These are phyloP conservation scores for Solanum gracilifrons DNA, from an alignment of 257 asterid species.

Conservation along the genomic window DNA sequence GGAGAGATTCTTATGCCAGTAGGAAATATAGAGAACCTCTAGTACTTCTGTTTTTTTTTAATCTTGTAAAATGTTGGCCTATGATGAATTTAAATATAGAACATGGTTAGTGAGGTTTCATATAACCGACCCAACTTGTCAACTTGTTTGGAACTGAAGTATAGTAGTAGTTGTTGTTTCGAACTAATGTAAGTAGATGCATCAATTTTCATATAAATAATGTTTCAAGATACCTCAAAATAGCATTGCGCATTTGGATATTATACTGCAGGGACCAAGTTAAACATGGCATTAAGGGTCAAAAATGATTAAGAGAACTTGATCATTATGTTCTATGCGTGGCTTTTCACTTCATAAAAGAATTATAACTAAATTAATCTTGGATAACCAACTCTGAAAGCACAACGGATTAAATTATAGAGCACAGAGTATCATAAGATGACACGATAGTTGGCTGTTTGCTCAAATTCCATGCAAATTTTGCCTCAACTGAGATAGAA, in stretches of 20 bases:
- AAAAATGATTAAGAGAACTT: neutral
- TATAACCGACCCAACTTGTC: neutral
- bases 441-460: neutral
- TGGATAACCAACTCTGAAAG: neutral
- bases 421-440: neutral
- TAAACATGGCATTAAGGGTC: neutral
- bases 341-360: neutral
- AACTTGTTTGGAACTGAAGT: neutral
- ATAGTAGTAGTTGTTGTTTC: neutral
- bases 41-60: neutral
- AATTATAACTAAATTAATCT: neutral
- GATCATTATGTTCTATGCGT: neutral
- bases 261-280: neutral
- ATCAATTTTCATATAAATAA: neutral
- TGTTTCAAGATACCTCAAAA: neutral
- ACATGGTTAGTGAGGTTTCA: neutral
- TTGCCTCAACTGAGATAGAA: neutral
- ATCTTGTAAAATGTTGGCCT: neutral
- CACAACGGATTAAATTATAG: neutral
- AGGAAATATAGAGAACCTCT: neutral
- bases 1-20: neutral
- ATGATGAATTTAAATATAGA: neutral
- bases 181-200: neutral
- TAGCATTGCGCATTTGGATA: neutral
- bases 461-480: neutral